Evolutionary conservation across 1,284 basidiomycete species (phyloP), one percentile per base, ranked within the genome.

Genomic region (Boletus subluridellus): DNA sequence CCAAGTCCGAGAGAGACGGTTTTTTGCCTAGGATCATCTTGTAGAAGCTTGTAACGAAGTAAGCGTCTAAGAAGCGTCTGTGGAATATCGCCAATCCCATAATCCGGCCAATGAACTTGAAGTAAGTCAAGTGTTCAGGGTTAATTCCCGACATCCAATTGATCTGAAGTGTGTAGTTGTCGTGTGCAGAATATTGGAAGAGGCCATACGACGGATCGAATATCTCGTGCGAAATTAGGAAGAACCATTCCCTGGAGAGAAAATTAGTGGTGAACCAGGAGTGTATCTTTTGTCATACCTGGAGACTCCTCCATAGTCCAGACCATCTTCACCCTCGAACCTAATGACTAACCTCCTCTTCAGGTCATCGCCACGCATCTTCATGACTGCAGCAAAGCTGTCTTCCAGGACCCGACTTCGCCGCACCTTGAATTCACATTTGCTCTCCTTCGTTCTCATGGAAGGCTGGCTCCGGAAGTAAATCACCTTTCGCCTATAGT

Each of bases 161-260:
- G 78, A 98, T 96, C 78, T 98, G 95, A 12, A 98, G 85, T 5
- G 97, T 99, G 78, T 98, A 98, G 78, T 98, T 98, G 82, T 98
- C 97, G 75, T 98, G 95, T 14, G 97, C 92, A 1, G 96, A 98
- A 77, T 99, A 99, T 78, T 99, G 95, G 77, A 99, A 99, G 47
- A 99, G 80, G 66, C 97, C 97, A 76, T 99, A 99, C 78, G 96
- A 97, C n/a, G 95, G 95, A 75, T 96, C 94, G 81, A 96, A 95
- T 79, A 95, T 94, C 75, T 99, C 97, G 77, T 99, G 97, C 35
- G 95, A 98, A 55, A 99, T 83, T 57, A 99, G 79, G 92, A 99
- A 99, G 87, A 99, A 99, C 90, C 96, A 98, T 79, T 99, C 96
- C 80, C 95, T 94, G 70, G 57, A 49, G 44, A 15, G 52, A 59